Conservation (phyloP, 208 protist species). For the Porcisia hertigi region DNA sequence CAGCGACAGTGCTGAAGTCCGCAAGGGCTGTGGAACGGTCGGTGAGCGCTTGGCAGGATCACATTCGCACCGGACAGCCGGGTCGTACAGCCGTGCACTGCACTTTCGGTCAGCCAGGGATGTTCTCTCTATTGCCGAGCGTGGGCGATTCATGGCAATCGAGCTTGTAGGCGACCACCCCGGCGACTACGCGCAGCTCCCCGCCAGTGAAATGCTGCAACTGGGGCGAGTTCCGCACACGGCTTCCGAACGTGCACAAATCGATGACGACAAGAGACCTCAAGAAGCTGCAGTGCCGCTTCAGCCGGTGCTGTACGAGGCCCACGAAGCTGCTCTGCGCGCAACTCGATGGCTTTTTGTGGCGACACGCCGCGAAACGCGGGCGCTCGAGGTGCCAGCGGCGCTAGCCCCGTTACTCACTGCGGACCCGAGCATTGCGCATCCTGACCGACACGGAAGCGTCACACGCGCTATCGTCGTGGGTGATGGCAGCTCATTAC, state of each 20-base stretch:
- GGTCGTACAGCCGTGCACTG: slow-evolving; percentile 39
- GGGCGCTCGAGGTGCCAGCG: slow-evolving; percentile 48
- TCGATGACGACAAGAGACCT: neutral
- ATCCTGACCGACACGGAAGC: slow-evolving; percentile 55
- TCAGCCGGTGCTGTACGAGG: slow-evolving; percentile 60
- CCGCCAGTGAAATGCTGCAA: slow-evolving; percentile 50
- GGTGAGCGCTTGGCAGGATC: neutral
- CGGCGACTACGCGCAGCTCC: slow-evolving; percentile 61
- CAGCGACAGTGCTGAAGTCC: neutral
- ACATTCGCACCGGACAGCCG: slow-evolving; percentile 25
- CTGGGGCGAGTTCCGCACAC: slow-evolving; percentile 9
- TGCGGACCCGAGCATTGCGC: slow-evolving; percentile 64
- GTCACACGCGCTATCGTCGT: slow-evolving; percentile 33
- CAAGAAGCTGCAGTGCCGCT: slow-evolving; percentile 18
- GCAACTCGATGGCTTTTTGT: slow-evolving; percentile 56
- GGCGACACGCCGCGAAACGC: slow-evolving; percentile 47
- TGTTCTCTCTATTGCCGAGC: slow-evolving; percentile 52
- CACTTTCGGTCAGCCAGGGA: slow-evolving; percentile 50
- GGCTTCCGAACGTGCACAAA: neutral
- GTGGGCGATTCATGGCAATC: slow-evolving; percentile 62
- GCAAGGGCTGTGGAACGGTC: neutral
- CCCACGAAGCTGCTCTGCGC: slow-evolving; percentile 49
- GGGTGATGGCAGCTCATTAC: slow-evolving; percentile 6
- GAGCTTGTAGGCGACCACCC: slow-evolving; percentile 82
- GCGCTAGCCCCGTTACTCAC: slow-evolving; percentile 69